Evolutionary conservation across 2,329 filamentous ascomycete genomes (phyloP).

Genomic region (Diaporthe aspalathi): DNA sequence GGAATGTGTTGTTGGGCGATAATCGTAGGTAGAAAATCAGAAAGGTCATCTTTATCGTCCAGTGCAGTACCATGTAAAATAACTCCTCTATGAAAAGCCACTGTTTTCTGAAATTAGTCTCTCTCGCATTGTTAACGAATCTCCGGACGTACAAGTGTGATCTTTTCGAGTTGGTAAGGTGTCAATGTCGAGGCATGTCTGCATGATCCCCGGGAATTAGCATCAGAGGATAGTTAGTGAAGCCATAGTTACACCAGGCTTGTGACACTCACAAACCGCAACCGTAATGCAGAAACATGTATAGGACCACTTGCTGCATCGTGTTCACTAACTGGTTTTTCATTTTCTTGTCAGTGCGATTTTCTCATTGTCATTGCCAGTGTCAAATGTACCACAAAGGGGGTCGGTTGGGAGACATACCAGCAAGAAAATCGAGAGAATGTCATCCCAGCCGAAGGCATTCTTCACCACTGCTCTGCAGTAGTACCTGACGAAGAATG

Average conservation of each 20-base stretch:
- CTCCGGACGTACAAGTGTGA: neutral
- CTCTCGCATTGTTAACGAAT: rapidly evolving
- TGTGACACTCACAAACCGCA: constrained; percentile 2
- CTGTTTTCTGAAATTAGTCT: neutral
- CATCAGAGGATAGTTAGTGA: neutral
- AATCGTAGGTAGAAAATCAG: constrained; percentile 12
- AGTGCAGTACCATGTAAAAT: constrained; percentile 6
- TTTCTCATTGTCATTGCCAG: no score
- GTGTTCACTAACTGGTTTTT: neutral
- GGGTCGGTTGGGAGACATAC: neutral
- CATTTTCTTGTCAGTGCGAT: neutral
- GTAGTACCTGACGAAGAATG: constrained; percentile 3
- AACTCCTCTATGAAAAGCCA: constrained; percentile 14
- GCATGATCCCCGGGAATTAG: neutral
- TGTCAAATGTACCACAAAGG: neutral
- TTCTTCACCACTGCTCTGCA: constrained; percentile 5
- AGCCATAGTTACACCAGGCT: no score
- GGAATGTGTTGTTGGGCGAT: neutral
- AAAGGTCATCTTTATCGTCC: constrained; percentile 22
- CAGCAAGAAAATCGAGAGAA: constrained; percentile 12
- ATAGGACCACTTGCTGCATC: neutral
- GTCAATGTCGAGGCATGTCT: constrained; percentile 2
- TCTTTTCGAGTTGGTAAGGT: constrained; percentile 12
- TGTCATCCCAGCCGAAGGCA: constrained; percentile 8
- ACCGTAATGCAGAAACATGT: constrained; percentile 9